A percentile compares a stretch with the other conserved stretches of the same genome.
Conservation (phyloP, 1,284 basidiomycete species). For the Ustilago lituana region DNA sequence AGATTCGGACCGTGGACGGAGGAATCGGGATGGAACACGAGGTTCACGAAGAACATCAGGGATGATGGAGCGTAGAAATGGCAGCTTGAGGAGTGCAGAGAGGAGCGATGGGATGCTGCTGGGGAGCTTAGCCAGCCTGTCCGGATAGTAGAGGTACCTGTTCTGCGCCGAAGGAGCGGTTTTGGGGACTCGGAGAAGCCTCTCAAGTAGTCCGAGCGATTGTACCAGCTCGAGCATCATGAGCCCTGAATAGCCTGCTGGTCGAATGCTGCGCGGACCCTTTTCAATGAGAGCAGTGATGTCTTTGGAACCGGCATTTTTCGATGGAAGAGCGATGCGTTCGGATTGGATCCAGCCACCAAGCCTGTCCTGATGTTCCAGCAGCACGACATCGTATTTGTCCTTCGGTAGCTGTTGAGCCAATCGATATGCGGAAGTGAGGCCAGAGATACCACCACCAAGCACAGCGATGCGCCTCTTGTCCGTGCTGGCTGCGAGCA, state of each 20-base stretch:
- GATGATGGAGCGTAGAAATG: constrained; percentile 50
- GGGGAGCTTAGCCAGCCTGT: constrained; percentile 71
- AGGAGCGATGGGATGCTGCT: constrained; percentile 70
- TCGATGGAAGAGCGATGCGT: constrained; percentile 69
- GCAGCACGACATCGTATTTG: constrained; percentile 72
- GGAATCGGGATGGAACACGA: constrained; percentile 68
- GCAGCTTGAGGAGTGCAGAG: constrained; percentile 50
- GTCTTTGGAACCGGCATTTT: not conserved
- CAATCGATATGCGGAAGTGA: constrained; percentile 82
- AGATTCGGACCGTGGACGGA: constrained; percentile 66
- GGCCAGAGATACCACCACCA: constrained; percentile 83
- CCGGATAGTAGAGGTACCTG: constrained; percentile 77
- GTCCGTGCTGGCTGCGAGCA: constrained; percentile 10
- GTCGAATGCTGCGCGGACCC: constrained; percentile 63
- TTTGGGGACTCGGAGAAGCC: constrained; percentile 75
- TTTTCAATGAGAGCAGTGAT: constrained; percentile 54
- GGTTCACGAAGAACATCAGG: constrained; percentile 71
- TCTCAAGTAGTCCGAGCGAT: constrained; percentile 74
- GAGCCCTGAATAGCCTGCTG: constrained; percentile 54
- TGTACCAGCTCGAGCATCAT: constrained; percentile 79
- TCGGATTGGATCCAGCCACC: constrained; percentile 86
- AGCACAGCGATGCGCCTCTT: constrained; percentile 72
- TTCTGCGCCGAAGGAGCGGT: constrained; percentile 77
- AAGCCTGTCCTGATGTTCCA: constrained; percentile 75
- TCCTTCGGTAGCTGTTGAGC: constrained; percentile 74